Base-by-base conservation (phyloP, 1,284 basidiomycete species). In the Mycosarcoma maydis region DNA sequence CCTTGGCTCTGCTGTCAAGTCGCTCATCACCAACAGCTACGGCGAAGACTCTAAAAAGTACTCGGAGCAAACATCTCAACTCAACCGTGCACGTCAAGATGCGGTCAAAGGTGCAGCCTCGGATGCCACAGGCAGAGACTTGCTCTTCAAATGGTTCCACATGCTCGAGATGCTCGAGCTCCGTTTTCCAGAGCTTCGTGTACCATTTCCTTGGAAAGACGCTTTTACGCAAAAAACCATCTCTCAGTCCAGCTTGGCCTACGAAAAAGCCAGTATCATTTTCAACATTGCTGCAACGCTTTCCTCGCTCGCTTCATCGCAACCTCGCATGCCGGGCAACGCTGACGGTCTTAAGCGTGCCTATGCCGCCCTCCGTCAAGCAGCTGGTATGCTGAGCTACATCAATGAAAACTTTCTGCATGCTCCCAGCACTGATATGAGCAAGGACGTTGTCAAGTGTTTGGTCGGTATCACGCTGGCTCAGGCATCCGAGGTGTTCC, bases 401-500 rank as follows among this genome's bases (percentile, higher is more conserved):
- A 95, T 99, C 86, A 98, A 98, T 84, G 95, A 98, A 83, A 98
- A 98, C 86, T 98, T 99, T 83, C 85, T 98, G 0, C 96, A 98
- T 79, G 96, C 96, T 0, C 96, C 96, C 0, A 94, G 92, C n/a
- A 96, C 92, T 1, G 96, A 98, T 83, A 87, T 98, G 51, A 91
- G 90, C 80, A 87, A 92, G 24, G 94, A 98, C 56, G 92, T 98
- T 45, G 87, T 98, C 85, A 94, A 95, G 82, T 91, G 95, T 67
- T 85, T 98, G 27, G 89, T 93, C 14, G 88, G 88, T 20, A 76
- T 96, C 68, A 91, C 92, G 81, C 86, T 94, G 16, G 92, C 92
- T 0, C 95, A 98, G 83, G 94, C 95, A 0, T 92, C 92, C 1
- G 96, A 98, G 80, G 90, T 98, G 24, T 97, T 98, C 80, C 89